Percentiles rank a stretch among this genome's conserved stretches.
Evolutionary conservation across 1,139 yeast genomes (phyloP).

Genomic region (Kazachstania sp.): DNA sequence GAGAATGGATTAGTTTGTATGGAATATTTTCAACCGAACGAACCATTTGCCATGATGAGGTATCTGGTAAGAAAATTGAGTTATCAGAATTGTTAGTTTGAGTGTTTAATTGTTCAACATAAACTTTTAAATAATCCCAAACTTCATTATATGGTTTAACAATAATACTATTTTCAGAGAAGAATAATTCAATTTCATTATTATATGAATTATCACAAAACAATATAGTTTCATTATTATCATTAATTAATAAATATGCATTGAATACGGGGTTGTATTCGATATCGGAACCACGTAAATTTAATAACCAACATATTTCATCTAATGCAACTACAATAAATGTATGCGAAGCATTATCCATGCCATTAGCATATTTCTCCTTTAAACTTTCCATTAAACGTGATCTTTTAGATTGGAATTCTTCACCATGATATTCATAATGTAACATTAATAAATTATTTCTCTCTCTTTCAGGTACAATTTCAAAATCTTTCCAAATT

Average conservation of each 20-base stretch:
- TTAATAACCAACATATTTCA: constrained; percentile 88
- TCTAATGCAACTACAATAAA: constrained; percentile 70
- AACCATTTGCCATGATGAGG: constrained; percentile 76
- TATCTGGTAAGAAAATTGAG: constrained; percentile 52
- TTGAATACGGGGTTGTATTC: constrained; percentile 88
- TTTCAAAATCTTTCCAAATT: constrained; percentile 57
- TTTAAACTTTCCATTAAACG: constrained; percentile 28
- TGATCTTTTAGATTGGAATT: constrained; percentile 34
- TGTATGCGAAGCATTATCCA: constrained; percentile 6
- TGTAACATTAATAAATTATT: constrained; percentile 41
- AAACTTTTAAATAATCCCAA: constrained; percentile 42
- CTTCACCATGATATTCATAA: constrained; percentile 42
- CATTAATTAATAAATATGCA: constrained; percentile 60
- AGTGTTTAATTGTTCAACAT: constrained; percentile 6
- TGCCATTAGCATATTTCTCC: constrained; percentile 31
- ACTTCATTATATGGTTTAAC: constrained; percentile 48
- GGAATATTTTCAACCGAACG: constrained; percentile 38
- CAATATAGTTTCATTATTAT: constrained; percentile 41
- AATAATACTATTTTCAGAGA: constrained; percentile 34
- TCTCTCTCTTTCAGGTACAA: constrained; percentile 40
- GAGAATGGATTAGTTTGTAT: constrained; percentile 45
- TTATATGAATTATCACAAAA: constrained; percentile 45
- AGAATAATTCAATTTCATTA: constrained; percentile 28
- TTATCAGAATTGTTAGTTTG: constrained; percentile 6
- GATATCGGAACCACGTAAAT: constrained; percentile 79